phyloP scores from a whole-genome alignment of 1,284 basidiomycete species.

The Puccinia horiana region DNA sequence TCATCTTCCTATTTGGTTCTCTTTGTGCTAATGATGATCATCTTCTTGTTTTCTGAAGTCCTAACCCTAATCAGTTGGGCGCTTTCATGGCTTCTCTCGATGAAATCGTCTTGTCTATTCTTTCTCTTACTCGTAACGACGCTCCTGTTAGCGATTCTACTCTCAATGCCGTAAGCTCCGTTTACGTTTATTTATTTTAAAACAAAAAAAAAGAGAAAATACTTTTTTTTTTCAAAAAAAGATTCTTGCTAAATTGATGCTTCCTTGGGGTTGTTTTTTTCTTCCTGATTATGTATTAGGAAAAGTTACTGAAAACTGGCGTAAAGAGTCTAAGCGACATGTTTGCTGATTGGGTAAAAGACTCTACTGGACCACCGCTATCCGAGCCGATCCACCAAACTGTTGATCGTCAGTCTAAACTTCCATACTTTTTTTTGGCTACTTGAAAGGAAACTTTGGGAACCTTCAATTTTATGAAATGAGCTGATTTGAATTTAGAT shows the following conservation, averaged over 20 bases:
- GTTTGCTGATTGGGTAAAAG: conserved; percentile 12
- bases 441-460: background rate
- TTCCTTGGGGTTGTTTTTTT: background rate
- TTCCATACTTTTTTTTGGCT: background rate
- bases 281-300: background rate
- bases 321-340: background rate
- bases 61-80: conserved; percentile 36
- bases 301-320: conserved; percentile 21
- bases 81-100: conserved; percentile 36
- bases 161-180: conserved; percentile 9
- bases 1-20: background rate
- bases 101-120: conserved; percentile 35
- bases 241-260: background rate
- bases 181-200: background rate
- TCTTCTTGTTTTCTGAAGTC: background rate
- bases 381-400: conserved; percentile 22
- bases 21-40: no score
- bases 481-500: background rate
- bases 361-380: conserved; percentile 26
- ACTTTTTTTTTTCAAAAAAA: background rate
- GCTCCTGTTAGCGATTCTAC: conserved; percentile 12
- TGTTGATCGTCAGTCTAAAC: conserved; percentile 6
- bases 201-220: background rate
- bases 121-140: conserved; percentile 4
- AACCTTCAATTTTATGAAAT: no score